phyloP scores from a whole-genome alignment of 257 asterid species.

The Capsicum pubescens region DNA sequence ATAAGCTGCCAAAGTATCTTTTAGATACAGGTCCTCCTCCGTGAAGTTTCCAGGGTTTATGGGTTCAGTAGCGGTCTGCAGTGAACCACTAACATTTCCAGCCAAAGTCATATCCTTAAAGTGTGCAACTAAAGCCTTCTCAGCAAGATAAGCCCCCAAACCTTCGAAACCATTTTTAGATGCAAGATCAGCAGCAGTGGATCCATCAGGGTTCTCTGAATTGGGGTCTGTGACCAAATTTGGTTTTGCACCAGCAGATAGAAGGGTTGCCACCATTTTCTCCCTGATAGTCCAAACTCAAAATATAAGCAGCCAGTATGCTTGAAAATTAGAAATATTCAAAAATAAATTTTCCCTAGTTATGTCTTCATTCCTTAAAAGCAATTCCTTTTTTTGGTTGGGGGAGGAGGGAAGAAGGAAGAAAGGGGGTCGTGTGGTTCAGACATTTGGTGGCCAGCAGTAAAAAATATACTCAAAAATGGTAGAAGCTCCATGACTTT shows the following conservation, averaged over 20 bases:
- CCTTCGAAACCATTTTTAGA: conserved; percentile 80
- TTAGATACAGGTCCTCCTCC: conserved; percentile 73
- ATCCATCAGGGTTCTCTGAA: conserved; percentile 74
- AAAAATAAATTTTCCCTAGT: neutral
- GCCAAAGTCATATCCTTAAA: conserved; percentile 90
- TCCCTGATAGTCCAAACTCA: conserved; percentile 61
- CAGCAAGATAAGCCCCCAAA: conserved; percentile 95
- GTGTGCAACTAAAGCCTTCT: conserved; percentile 85
- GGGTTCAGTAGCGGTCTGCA: conserved; percentile 57
- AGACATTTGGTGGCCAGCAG: conserved; percentile 22
- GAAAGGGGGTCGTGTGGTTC: neutral
- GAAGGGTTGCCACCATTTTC: conserved; percentile 89
- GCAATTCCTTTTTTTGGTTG: neutral
- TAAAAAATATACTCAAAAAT: neutral
- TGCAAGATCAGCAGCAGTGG: conserved; percentile 93
- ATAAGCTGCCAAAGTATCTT: conserved; percentile 89
- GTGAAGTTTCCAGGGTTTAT: conserved; percentile 52
- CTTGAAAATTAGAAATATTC: neutral
- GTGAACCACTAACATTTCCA: conserved; percentile 90
- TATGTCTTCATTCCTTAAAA: conserved; percentile 8
- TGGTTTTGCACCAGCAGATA: conserved; percentile 93
- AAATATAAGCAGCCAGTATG: conserved; percentile 26
- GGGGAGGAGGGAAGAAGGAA: neutral
- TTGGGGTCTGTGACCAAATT: conserved; percentile 92
- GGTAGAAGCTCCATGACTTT: conserved; percentile 27